Conservation (phyloP, 2,329 filamentous ascomycete species). For the Calonectria crousiana region DNA sequence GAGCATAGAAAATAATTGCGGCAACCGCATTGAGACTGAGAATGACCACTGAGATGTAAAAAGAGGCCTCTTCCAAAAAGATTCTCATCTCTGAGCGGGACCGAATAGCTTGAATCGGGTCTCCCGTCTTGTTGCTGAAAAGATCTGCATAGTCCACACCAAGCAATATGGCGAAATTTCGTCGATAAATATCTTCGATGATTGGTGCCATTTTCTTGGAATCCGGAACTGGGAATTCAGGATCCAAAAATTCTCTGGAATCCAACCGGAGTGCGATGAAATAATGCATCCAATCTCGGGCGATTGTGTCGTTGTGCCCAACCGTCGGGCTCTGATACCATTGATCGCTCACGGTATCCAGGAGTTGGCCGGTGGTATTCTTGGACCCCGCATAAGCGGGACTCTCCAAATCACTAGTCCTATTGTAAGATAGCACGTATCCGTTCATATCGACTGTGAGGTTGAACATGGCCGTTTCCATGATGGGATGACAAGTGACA, state of each 20-base stretch:
- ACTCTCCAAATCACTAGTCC: slow-evolving; percentile 24
- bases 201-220: slow-evolving; percentile 20
- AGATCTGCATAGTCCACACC: slow-evolving; percentile 54
- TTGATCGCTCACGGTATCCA: slow-evolving; percentile 20
- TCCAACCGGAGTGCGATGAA: slow-evolving; percentile 51
- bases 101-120: slow-evolving; percentile 25
- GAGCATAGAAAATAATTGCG: slow-evolving; percentile 56
- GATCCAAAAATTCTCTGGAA: slow-evolving; percentile 49
- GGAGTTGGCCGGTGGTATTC: slow-evolving; percentile 25
- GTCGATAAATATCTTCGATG: slow-evolving; percentile 42
- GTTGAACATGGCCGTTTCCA: slow-evolving; percentile 50
- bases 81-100: slow-evolving; percentile 54
- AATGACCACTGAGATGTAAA: slow-evolving; percentile 58
- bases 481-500: slow-evolving; percentile 38
- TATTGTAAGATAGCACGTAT: slow-evolving; percentile 35
- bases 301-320: slow-evolving; percentile 63
- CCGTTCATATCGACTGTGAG: slow-evolving; percentile 46
- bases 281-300: slow-evolving; percentile 61
- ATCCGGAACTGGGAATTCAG: slow-evolving; percentile 35
- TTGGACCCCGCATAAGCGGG: slow-evolving; percentile 33
- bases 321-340: background rate
- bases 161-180: slow-evolving; percentile 48
- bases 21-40: slow-evolving; percentile 58
- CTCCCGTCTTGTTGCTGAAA: slow-evolving; percentile 35
- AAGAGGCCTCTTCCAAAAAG: slow-evolving; percentile 61